Evolutionary conservation across 1,139 yeast species (phyloP), one percentile per base, ranked within the genome.

Genomic region (Nakaseomyces sp.): DNA sequence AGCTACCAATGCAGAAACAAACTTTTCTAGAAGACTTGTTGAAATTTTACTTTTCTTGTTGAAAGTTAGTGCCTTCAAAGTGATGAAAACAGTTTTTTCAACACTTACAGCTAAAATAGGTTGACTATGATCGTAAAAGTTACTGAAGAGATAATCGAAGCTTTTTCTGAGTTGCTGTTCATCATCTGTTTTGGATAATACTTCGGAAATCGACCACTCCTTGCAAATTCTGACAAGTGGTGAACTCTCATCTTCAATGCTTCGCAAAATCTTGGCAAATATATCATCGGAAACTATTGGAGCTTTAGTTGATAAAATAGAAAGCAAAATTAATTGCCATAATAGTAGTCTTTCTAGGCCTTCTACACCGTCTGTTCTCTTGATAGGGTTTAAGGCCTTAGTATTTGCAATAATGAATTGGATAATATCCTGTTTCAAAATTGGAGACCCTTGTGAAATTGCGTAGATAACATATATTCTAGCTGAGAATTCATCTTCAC

Each of bases 181-280:
- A 4, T 54, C 60, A n/a, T 58, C 57, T 18, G 61, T 53, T 7
- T 56, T 50, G 16, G 66, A 55, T 22, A 72, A 57, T 33, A 56
- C 58, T 37, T 64, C 48, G 0, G 88, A 72, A 36, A 82, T 64
- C 5, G 81, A 67, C 96, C 96, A 88, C 56, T 88, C 96, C 44
- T 83, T 64, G 54, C 81, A 84, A 3, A 75, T 66, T 47, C 96
- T 74, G 1, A 77, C 85, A 46, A 81, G 67, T 0, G 95, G 96
- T 50, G 93, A 82, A 10, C 87, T 77, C 49, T 87, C 95, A 2
- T 56, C 60, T 32, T 65, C 65, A 3, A 79, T 49, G 16, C 68
- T 61, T 0, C 65, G 61, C 4, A 67, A 43, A 10, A 73, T 49
- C 1, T 48, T 40, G 0, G 49, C 44, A 1, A 55, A 41, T 3